Conservation (phyloP, 2,329 filamentous ascomycete species). For the Fusarium sterilihyphosum region DNA sequence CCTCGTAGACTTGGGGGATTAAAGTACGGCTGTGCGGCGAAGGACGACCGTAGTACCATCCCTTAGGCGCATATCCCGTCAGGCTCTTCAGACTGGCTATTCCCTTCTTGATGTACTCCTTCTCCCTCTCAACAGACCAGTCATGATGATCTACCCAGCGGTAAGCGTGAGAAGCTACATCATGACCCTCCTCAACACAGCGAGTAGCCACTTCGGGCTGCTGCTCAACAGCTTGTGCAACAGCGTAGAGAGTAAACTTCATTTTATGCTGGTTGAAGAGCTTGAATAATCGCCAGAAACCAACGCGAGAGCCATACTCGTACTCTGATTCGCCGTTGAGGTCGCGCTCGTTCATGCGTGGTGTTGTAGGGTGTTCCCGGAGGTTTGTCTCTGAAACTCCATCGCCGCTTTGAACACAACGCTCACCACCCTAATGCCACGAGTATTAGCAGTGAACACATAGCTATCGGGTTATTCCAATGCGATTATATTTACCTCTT, state of each 20-base stretch:
- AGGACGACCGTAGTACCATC: slow-evolving; percentile 11
- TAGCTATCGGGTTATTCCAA: not conserved
- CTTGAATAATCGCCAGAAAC: slow-evolving; percentile 3
- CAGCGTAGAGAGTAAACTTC: slow-evolving; percentile 8
- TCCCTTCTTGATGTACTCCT: not conserved
- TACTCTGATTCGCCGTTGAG: slow-evolving; percentile 11
- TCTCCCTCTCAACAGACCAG: not conserved
- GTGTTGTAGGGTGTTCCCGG: not conserved
- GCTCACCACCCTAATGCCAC: not conserved
- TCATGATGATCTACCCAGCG: slow-evolving; percentile 15
- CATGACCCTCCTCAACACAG: not conserved
- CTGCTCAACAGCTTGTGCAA: not conserved
- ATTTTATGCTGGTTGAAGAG: not conserved
- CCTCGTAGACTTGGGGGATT: not conserved
- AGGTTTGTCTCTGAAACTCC: slow-evolving; percentile 1
- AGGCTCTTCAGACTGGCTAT: not conserved
- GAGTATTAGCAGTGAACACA: not conserved
- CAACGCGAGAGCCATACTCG: slow-evolving; percentile 11
- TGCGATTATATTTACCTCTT: not conserved
- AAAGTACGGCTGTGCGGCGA: not conserved
- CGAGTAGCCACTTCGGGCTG: slow-evolving; percentile 4
- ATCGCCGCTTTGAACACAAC: not conserved
- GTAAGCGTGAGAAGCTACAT: slow-evolving; percentile 2
- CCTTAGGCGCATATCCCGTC: not conserved
- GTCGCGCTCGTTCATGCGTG: not conserved